Evolutionary conservation across 345 rosid species (phyloP).

Genomic region (Populus deltoides): DNA sequence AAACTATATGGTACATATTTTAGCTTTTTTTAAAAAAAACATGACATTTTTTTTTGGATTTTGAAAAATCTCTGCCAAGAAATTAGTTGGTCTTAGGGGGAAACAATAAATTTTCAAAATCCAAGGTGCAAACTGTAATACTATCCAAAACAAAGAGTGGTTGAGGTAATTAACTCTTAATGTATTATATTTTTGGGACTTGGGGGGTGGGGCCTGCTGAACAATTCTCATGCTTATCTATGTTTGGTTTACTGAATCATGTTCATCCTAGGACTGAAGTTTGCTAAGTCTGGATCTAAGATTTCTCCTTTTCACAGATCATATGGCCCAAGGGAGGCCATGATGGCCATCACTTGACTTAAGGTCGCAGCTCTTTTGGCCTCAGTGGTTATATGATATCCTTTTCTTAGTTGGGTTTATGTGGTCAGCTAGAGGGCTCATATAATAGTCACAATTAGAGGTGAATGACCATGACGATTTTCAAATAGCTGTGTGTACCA

Average conservation of each 20-base stretch:
- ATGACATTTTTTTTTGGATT: too few species aligned
- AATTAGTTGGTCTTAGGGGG: too few species aligned
- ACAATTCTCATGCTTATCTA: neutral
- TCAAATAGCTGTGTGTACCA: neutral
- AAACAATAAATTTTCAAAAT: too few species aligned
- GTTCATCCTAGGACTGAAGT: neutral
- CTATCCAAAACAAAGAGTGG: too few species aligned
- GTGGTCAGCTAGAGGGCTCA: neutral
- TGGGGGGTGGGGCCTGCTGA: neutral
- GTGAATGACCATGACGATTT: neutral
- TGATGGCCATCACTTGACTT: neutral
- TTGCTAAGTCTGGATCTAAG: neutral
- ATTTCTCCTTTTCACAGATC: neutral
- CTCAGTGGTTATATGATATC: neutral
- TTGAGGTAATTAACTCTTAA: too few species aligned
- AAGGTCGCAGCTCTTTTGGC: neutral
- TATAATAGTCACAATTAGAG: neutral
- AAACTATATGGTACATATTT: too few species aligned
- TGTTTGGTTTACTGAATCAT: neutral
- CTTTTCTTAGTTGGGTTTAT: neutral
- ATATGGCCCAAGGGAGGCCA: neutral
- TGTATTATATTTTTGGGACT: neutral
- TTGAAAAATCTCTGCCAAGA: too few species aligned
- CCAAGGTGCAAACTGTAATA: too few species aligned
- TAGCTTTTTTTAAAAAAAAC: too few species aligned